Conservation (phyloP, 352 stramenopile species). For the Globisporangium cylindrosporum region DNA sequence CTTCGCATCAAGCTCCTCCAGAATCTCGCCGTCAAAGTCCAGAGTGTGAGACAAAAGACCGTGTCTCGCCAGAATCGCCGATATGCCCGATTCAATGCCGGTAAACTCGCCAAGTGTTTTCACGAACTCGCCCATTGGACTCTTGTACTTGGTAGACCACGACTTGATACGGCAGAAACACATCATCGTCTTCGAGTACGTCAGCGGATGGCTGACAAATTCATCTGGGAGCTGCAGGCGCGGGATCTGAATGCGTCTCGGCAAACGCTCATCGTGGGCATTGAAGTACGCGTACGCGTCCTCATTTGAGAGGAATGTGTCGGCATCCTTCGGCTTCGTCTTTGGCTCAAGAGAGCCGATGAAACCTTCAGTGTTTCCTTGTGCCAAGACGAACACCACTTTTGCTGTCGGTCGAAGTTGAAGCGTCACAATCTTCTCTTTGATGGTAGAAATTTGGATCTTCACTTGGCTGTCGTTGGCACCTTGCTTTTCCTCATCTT, state of each 20-base stretch:
- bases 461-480: slow-evolving; percentile 22
- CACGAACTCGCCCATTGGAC: slow-evolving; percentile 70
- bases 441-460: slow-evolving; percentile 23
- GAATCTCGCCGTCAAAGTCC: slow-evolving; percentile 63
- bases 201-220: slow-evolving; percentile 51
- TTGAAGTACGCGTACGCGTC: slow-evolving; percentile 76
- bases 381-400: slow-evolving; percentile 65
- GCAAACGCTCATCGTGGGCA: slow-evolving; percentile 60
- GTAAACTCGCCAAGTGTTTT: slow-evolving; percentile 75
- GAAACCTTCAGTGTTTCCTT: slow-evolving; percentile 57
- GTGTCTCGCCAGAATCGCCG: slow-evolving; percentile 89
- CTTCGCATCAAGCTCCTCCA: slow-evolving; percentile 68
- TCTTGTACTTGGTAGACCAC: slow-evolving; percentile 57
- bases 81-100: slow-evolving; percentile 89
- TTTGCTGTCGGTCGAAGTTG: slow-evolving; percentile 52
- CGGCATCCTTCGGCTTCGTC: slow-evolving; percentile 33
- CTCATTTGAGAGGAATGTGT: slow-evolving; percentile 33
- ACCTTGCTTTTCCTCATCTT: not conserved
- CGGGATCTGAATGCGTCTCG: slow-evolving; percentile 68
- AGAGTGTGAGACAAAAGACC: slow-evolving; percentile 77
- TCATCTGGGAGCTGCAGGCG: slow-evolving; percentile 63
- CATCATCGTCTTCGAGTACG: slow-evolving; percentile 70
- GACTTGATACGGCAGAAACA: slow-evolving; percentile 71
- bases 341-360: slow-evolving; percentile 62
- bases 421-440: slow-evolving; percentile 28